Evolutionary conservation across 495 filamentous ascomycete genomes (phyloP), one percentile per base, ranked within the genome.

Genomic region (Durotheca rogersii): DNA sequence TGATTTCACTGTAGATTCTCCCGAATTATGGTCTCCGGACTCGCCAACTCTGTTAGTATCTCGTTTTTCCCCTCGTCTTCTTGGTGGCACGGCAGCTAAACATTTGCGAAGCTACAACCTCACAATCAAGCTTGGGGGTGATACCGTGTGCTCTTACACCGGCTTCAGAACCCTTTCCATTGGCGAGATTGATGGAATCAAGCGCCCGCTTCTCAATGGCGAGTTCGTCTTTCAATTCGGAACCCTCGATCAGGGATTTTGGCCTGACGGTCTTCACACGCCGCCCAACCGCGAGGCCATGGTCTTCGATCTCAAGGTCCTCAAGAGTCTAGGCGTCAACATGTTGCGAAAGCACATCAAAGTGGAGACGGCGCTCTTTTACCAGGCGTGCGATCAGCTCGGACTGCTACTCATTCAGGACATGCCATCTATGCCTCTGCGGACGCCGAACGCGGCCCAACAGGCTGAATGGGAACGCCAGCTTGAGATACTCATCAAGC

Each of bases 271-370:
- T 0, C 65, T 86, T 16, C 78, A 86, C 53, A 69, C 73, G 0
- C 75, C 84, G 0, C 84, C 83, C 0, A 84, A 69, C 14, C 59
- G 66, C 1, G 81, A 85, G 43, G 84, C 83, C 0, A 85, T 87
- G 83, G 68, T 79, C 1, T 86, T 73, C 36, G 84, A 87, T 62
- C 60, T 87, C 2, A 34, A 83, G 38, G 51, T 80, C 20, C 57
- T 86, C 38, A 85, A 87, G 63, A 62, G 65, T 4, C 61, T 86
- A 1, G 82, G 83, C 2, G 83, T 83, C 65, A 87, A 86, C 61
- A 81, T 78, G 76, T 62, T 86, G 19, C 76, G 84, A 6, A 87
- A 87, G 62, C 84, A 87, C 53, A 85, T 87, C 69, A 87, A 87
- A 72, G 73, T 86, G 7, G 84, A 87, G 57, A 69, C 75, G 0